Evolutionary conservation across 2,329 filamentous ascomycete species (phyloP), one percentile per base, ranked within the genome.

Genomic region (Aphanocladium album): DNA sequence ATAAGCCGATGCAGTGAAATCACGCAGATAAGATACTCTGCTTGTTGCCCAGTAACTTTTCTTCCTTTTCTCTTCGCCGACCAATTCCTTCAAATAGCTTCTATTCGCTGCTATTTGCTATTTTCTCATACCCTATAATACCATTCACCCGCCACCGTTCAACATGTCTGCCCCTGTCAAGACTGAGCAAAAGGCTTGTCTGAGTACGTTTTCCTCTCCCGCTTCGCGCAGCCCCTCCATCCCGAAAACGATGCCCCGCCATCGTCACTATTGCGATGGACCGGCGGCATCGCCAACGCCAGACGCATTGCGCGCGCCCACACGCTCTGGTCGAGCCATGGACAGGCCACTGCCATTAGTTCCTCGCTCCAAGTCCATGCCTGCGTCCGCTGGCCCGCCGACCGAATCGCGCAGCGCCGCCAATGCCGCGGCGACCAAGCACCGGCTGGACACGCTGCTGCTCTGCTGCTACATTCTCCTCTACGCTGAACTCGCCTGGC

Each of bases 141-240:
- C 14, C 14, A 43, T n/a, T 5, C 17, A 43, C 27, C 35, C 27
- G 39, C 25, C 39, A n/a, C 39, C 7, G 35, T 46, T 51, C 52
- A 59, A 56, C 33, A 63, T 62, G 62, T 61, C 67, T 72, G 74
- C 68, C 69, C 83, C 82, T 79, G 76, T 80, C 72, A 79, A 79
- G 69, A 79, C 81, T 69, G 80, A 82, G 65, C 82, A 85, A 60
- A 85, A 85, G 73, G 83, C 82, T 69, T 85, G 83, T 75, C 79
- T 85, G 73, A 85, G 81, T 84, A 83, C 73, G 82, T 83, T 74
- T 65, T 69, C 39, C 67, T 65, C 66, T 65, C 70, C 70, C 45
- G 14, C 25, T 27, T 51, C 23, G 9, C 25, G 12, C 63, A 67
- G 67, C 70, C 67, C 68, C 67, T 67, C 64, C 67, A 65, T 63